phyloP scores from a whole-genome alignment of 164 flowering plant species.

The Cinnamomum micranthum region DNA sequence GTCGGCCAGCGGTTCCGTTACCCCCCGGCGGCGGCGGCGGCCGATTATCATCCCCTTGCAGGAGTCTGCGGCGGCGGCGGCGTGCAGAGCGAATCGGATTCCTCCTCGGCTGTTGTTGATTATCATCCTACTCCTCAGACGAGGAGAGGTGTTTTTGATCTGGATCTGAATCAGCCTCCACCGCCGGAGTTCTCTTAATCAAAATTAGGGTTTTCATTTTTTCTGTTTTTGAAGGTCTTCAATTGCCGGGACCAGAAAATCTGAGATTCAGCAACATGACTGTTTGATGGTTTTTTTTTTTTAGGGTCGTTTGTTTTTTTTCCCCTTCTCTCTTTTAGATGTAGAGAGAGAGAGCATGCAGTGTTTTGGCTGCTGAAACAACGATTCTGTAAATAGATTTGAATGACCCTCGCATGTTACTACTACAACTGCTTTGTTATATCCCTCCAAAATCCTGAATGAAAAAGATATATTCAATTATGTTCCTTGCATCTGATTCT shows the following conservation, averaged over 20 bases:
- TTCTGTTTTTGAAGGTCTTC: neutral
- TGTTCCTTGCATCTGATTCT: too few relatives aligned
- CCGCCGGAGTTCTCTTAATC: constrained; percentile 15
- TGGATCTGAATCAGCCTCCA: constrained; percentile 60
- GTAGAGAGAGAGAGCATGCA: too few relatives aligned
- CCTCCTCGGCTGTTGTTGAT: constrained; percentile 48
- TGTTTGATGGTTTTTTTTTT: too few relatives aligned
- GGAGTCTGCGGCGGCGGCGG: constrained; percentile 6
- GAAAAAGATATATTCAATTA: too few relatives aligned
- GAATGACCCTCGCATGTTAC: too few relatives aligned
- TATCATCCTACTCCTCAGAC: constrained; percentile 21
- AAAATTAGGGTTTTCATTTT: neutral
- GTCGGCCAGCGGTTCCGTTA: constrained; percentile 3
- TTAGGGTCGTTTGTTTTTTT: too few relatives aligned
- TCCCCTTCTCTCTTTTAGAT: too few relatives aligned
- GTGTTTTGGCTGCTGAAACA: too few relatives aligned
- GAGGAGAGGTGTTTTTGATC: constrained; percentile 13
- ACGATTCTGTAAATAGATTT: too few relatives aligned
- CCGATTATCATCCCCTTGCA: constrained; percentile 5
- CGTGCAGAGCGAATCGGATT: constrained; percentile 54
- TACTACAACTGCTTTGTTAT: too few relatives aligned
- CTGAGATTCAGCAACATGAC: too few relatives aligned
- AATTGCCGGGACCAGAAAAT: neutral
- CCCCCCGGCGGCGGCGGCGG: neutral
- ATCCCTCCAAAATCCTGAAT: too few relatives aligned